phyloP scores from a whole-genome alignment of 352 stramenopile species.

The Globisporangium alternatum region DNA sequence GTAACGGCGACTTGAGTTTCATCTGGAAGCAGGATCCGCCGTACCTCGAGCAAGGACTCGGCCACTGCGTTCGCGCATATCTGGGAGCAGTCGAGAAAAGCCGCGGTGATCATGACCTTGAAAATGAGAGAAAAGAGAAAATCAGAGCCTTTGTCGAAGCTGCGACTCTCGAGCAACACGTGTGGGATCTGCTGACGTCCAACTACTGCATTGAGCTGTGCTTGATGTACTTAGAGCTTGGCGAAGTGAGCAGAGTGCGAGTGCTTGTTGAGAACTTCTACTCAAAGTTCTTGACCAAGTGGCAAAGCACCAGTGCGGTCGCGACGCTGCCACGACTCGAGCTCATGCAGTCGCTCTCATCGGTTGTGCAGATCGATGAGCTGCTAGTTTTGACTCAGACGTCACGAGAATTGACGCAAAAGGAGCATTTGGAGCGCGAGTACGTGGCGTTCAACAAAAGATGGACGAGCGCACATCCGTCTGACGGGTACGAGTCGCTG shows the following conservation, averaged over 20 bases:
- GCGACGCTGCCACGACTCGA: constrained; percentile 44
- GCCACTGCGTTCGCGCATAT: constrained; percentile 44
- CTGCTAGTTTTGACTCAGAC: constrained; percentile 24
- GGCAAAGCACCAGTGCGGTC: constrained; percentile 51
- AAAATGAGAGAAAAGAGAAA: constrained; percentile 7
- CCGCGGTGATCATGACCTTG: neutral
- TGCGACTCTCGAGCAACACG: constrained; percentile 27
- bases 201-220: constrained; percentile 53
- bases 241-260: constrained; percentile 42
- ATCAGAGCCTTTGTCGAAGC: constrained; percentile 22
- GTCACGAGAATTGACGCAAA: constrained; percentile 2
- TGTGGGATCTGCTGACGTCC: constrained; percentile 35
- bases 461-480: constrained; percentile 41
- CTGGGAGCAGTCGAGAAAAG: constrained; percentile 32
- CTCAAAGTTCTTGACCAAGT: constrained; percentile 42
- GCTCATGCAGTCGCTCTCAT: constrained; percentile 64
- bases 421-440: constrained; percentile 12
- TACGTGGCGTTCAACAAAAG: constrained; percentile 29
- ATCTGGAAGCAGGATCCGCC: constrained; percentile 61
- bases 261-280: constrained; percentile 68
- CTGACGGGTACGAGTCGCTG: constrained; percentile 50
- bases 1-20: constrained; percentile 23
- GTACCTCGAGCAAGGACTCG: constrained; percentile 66
- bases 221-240: constrained; percentile 39
- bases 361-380: constrained; percentile 63